Evolutionary conservation across 2,329 filamentous ascomycete species (phyloP).

Genomic region (Xylariaceae sp.): DNA sequence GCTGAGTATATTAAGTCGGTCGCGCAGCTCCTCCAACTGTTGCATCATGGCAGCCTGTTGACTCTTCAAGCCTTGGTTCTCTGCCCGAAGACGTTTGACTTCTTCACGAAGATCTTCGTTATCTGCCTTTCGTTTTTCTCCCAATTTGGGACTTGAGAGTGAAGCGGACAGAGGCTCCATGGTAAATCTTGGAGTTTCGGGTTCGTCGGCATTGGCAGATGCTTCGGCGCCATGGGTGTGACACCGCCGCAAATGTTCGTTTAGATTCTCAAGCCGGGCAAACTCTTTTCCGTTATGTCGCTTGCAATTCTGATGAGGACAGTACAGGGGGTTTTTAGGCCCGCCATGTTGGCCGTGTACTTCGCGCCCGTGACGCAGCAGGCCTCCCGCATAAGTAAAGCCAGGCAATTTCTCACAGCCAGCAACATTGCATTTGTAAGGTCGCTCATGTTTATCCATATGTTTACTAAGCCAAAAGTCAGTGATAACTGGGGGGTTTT

Average conservation of each 20-base stretch:
- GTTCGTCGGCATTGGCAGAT: constrained; percentile 32
- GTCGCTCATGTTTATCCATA: constrained; percentile 96
- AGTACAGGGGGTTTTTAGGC: constrained; percentile 82
- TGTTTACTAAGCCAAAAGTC: constrained; percentile 65
- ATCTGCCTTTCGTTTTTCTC: constrained; percentile 46
- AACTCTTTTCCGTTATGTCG: constrained; percentile 83
- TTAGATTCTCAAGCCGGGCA: constrained; percentile 87
- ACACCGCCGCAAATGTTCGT: constrained; percentile 88
- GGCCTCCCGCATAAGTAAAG: constrained; percentile 90
- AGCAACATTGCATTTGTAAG: constrained; percentile 79
- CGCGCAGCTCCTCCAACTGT: background rate
- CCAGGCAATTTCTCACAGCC: constrained; percentile 88
- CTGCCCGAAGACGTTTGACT: constrained; percentile 61
- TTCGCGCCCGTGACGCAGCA: constrained; percentile 86
- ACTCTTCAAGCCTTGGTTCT: constrained; percentile 55
- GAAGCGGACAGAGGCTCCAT: background rate
- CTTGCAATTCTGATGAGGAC: constrained; percentile 83
- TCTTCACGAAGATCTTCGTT: constrained; percentile 56
- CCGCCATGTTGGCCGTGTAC: constrained; percentile 89
- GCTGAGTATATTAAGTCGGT: background rate
- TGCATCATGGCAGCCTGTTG: constrained; percentile 18
- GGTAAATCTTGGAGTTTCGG: constrained; percentile 20
- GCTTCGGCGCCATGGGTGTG: constrained; percentile 47
- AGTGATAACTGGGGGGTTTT: constrained; percentile 15
- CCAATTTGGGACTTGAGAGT: constrained; percentile 16